These are phyloP conservation scores for Thraustochytrium sp. DNA, from an alignment of 352 stramenopile genomes.

Conservation along the genomic window DNA sequence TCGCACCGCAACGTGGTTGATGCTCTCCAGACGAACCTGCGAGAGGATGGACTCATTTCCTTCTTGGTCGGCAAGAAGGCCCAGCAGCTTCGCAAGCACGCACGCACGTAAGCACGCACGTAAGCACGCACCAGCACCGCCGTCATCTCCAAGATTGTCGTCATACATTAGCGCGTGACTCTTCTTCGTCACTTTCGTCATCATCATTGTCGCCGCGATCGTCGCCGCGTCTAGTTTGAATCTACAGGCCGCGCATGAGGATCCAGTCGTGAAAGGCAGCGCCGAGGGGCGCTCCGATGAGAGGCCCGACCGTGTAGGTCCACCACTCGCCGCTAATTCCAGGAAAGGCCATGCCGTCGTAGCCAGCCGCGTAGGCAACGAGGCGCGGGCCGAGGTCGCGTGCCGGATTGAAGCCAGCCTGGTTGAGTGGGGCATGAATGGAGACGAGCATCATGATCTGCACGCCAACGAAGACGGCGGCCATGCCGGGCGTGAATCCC, in stretches of 20 bases:
- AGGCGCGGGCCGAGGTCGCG: constrained; percentile 68
- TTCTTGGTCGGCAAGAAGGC: no score
- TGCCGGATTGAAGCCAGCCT: constrained; percentile 68
- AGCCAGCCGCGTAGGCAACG: constrained; percentile 62
- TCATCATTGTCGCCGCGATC: no score
- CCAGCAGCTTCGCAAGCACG: no score
- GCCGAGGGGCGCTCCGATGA: constrained; percentile 58
- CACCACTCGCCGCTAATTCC: constrained; percentile 59
- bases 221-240: no score
- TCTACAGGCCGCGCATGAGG: constrained; percentile 45
- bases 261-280: constrained; percentile 59
- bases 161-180: no score
- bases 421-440: constrained; percentile 62
- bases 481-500: constrained; percentile 36
- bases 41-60: no score
- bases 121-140: no score
- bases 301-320: constrained; percentile 63
- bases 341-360: constrained; percentile 54
- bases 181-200: no score
- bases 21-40: no score
- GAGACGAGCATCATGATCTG: constrained; percentile 57
- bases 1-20: no score
- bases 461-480: constrained; percentile 59
- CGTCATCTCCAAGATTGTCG: no score
- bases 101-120: no score